Conservation (phyloP, 306 rosid species). For the Cicer cuneatum region DNA sequence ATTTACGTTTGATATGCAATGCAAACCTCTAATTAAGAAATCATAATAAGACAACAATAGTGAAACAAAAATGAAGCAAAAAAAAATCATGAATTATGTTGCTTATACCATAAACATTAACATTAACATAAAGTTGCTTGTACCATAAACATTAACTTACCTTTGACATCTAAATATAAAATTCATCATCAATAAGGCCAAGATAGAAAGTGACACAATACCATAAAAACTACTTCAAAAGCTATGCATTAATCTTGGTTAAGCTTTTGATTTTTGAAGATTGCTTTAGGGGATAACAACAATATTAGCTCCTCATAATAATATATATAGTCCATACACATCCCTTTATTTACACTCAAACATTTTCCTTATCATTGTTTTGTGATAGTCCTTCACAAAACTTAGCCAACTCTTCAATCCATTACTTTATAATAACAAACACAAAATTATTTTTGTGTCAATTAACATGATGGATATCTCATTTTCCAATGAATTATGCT, state of each 20-base stretch:
- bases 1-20: slow-evolving; percentile 24
- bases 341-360: slow-evolving; percentile 45
- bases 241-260: slow-evolving; percentile 2
- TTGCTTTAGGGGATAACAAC: slow-evolving; percentile 42
- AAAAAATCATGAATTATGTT: slow-evolving; percentile 41
- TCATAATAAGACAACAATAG: slow-evolving; percentile 45
- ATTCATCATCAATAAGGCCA: slow-evolving; percentile 40
- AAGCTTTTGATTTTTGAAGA: slow-evolving; percentile 53
- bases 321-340: slow-evolving; percentile 35
- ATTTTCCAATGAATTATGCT: slow-evolving; percentile 42
- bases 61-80: slow-evolving; percentile 43
- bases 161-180: slow-evolving; percentile 26
- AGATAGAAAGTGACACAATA: slow-evolving; percentile 38
- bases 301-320: slow-evolving; percentile 22
- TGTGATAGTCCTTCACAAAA: neutral
- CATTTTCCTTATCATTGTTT: slow-evolving; percentile 8
- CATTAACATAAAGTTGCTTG: slow-evolving; percentile 32
- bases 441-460: neutral
- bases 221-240: slow-evolving; percentile 30
- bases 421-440: slow-evolving; percentile 25
- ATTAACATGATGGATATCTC: slow-evolving; percentile 53
- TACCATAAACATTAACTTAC: slow-evolving; percentile 34
- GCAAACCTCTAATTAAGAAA: slow-evolving; percentile 28
- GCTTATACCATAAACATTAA: slow-evolving; percentile 39
- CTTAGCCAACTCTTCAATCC: slow-evolving; percentile 11